Evolutionary conservation across 2,329 filamentous ascomycete species (phyloP), one percentile per base, ranked within the genome.

Genomic region (Pyrenophora teres): DNA sequence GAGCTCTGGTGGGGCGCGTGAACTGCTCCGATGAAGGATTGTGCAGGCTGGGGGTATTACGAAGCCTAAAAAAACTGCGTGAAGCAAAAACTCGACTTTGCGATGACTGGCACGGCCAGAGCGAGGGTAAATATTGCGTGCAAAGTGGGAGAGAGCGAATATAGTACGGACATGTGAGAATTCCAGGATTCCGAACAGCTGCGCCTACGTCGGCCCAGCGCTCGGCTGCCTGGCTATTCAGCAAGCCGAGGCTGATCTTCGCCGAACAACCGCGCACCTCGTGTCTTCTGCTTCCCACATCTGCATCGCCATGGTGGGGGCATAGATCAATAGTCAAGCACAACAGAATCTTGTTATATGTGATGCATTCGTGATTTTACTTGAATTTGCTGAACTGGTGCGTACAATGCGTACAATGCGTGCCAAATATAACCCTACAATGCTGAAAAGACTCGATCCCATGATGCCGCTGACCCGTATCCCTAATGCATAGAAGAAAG

Each of bases 121-220:
- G 27, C 57, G 31, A 15, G 18, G 13, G 36, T 8, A 18, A 52
- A 59, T 49, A 49, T 46, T 41, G 46, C 30, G 49, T 46, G 42
- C 36, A 50, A 38, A 43, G 40, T 44, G 56, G 49, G 50, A 56
- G 52, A 55, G 35, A 52, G 52, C 49, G 42, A 59, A 55, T 40
- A 45, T 58, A 59, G 57, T 55, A 47, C 52, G 50, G 41, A 46
- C 64, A 66, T 65, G 62, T 65, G 50, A 42, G 62, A 65, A 59
- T 57, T 68, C 63, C 63, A 63, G 59, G 56, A 54, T 52, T 61
- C 63, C 63, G 63, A 54, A 59, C 50, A 59, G 50, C 62, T 63
- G 62, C 61, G 64, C 57, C 40, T 54, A 63, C 64, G 61, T 59
- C 56, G 56, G 54, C 52, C 46, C 56, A 53, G 56, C 45, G 51